Base-by-base conservation (phyloP, 2,329 filamentous ascomycete species). In the Monascus ruber region DNA sequence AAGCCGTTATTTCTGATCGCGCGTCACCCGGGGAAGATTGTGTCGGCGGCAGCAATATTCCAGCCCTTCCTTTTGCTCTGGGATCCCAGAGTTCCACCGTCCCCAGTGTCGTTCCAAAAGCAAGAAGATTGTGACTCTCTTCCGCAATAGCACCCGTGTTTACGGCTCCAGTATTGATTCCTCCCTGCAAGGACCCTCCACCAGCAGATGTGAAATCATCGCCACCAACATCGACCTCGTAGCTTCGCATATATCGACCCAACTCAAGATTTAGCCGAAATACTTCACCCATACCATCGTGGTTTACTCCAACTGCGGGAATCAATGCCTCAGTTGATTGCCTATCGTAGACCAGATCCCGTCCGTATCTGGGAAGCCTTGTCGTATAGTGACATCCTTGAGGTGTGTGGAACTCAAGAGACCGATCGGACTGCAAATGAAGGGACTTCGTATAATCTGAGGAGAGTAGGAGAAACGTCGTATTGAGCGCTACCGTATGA, bases 11-110 rank as follows among this genome's bases (percentile, higher is more conserved):
- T 55, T 86, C 83, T 5, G 72, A 61, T 39, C 69, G 62, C 6
- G 52, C 52, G 32, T 69, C 58, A 29, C 58, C 50, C 41, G 50
- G 59, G 41, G 63, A 62, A 28, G 50, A 45, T 26, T 68, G 61
- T 5, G 60, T 45, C 4, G 72, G 73, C 1, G 70, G 74, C 8
- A 81, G 73, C 2, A 98, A 69, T 11, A 89, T 73, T 10, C 85
- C 88, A 7, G 89, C 83, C 41, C 86, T 74, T 39, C 81, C 82
- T 56, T 86, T 82, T 26, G 84, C 87, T 43, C 91, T 76, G 1
- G 88, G 76, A 58, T 98, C 91, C 85, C 88, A 98, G 55, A 96
- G 89, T 58, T 98, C 91, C 25, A 96, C 85, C 1, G 89, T 94
- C n/a, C 91, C 89, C 41, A 91, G 69, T 2, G 86, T 88, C 1